Evolutionary conservation across 2,329 filamentous ascomycete species (phyloP), one percentile per base, ranked within the genome.

Genomic region (Apiospora rasikravindrae): DNA sequence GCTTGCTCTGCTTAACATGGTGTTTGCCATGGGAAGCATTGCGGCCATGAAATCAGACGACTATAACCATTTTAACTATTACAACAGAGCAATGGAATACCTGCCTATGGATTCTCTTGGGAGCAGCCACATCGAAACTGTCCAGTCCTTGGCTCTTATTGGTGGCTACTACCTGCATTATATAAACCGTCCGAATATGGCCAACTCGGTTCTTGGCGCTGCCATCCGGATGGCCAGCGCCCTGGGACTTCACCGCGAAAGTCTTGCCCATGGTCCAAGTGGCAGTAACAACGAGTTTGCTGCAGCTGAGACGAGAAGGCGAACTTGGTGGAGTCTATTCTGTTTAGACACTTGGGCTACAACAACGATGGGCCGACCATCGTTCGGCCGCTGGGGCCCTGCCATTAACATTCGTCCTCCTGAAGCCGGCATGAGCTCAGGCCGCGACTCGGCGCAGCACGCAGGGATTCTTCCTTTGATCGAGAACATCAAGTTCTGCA

Each of bases 81-180:
- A 93, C 81, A 88, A 88, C 75, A 87, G 89, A 40, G 90, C 92
- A 24, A 91, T 91, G 82, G 88, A 90, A 71, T 88, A 93, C 76
- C 82, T 94, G 13, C 88, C 86, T 10, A 84, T 94, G 73, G 91
- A 92, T 74, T 89, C 89, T 2, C 89, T 94, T 70, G 91, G 91
- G 2, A 92, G 90, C 76, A 91, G 91, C 64, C 90, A 92, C 76
- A 84, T 94, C n/a, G 92, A 94, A 80, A 92, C 89, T 0, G 86
- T 94, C 2, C 92, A 95, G 78, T 90, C 92, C 1, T 81, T 94
- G 22, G 89, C 90, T 2, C 85, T 95, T 37, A 90, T 94, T 76
- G 92, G 92, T 53, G 93, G 93, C 40, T 93, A 91, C 82, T 95
- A 95, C 79, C 88, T 94, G 71, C 93, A 94, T 80, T 94, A 94